Base-by-base conservation (phyloP, 306 rosid genomes). In the Pueraria montana region DNA sequence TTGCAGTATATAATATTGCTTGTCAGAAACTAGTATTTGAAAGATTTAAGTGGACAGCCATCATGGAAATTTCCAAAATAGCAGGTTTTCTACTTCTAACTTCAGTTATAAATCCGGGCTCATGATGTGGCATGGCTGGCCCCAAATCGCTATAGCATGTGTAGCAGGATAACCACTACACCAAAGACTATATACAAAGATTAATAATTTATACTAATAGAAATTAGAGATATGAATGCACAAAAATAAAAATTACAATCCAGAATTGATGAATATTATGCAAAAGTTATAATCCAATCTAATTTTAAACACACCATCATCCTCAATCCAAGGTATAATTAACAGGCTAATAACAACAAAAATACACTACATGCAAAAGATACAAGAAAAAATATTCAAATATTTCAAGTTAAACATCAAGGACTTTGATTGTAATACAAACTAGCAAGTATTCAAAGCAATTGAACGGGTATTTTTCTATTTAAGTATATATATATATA, bases 11-110 rank as follows among this genome's bases (percentile, higher is more conserved):
- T 10, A 11, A 21, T 21, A 61, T 40, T 52, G 76, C 32, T 52
- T 8, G 50, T 26, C 8, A 52, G 42, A 67, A 82, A 13, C 43
- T 76, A 40, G 59, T 23, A 65, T 26, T 36, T 75, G 48, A 38
- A 53, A 63, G 36, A 50, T 58, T 69, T 12, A 38, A 63, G 32
- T 24, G 30, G n/a, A 63, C 12, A 56, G 56, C 2, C 36, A 63
- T 45, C 42, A 24, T 52, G 32, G 3, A 43, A 59, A 18, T 72
- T 46, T 5, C 20, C 16, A 34, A 64, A 64, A 64, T 42, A 63
- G 76, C 70, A 52, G 26, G 52, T 11, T 74, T 34, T 52, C 49
- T 63, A 65, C 38, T 42, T 27, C 74, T 38, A 6, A 53, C 21
- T 62, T 11, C 72, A 63, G 69, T 45, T 26, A 12, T 5, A 16